A percentile compares a stretch with the other conserved stretches of the same genome.
These are phyloP conservation scores for Skeletonema potamos DNA, from an alignment of 108 stramenopile genomes.

Conservation along the genomic window DNA sequence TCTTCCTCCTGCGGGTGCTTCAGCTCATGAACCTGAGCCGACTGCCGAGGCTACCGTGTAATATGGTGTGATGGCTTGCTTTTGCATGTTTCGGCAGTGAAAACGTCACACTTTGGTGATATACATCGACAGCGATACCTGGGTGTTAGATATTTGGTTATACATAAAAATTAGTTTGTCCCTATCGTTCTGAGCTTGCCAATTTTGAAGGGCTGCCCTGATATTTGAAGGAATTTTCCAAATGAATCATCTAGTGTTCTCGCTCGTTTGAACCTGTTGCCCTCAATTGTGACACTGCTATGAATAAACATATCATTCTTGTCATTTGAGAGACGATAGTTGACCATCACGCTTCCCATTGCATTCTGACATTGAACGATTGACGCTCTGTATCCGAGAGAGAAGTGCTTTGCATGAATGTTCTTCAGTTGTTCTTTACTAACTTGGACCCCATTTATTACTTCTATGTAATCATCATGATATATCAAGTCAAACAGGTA, in stretches of 20 bases:
- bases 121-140: background rate
- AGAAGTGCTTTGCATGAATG: background rate
- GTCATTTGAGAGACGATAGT: background rate
- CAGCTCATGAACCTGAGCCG: background rate
- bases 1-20: background rate
- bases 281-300: background rate
- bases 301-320: background rate
- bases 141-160: background rate
- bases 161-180: background rate
- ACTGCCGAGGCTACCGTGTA: background rate
- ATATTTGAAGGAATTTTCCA: background rate
- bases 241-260: background rate
- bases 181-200: background rate
- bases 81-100: background rate
- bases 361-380: background rate
- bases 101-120: background rate
- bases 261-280: background rate
- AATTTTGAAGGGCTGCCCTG: background rate
- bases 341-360: background rate
- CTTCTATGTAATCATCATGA: background rate
- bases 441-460: background rate
- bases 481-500: background rate
- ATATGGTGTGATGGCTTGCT: background rate
- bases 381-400: background rate
- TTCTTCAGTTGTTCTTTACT: background rate